Evolutionary conservation across 108 stramenopile genomes (phyloP).

Genomic region (Fragilariopsis cylindrus): DNA sequence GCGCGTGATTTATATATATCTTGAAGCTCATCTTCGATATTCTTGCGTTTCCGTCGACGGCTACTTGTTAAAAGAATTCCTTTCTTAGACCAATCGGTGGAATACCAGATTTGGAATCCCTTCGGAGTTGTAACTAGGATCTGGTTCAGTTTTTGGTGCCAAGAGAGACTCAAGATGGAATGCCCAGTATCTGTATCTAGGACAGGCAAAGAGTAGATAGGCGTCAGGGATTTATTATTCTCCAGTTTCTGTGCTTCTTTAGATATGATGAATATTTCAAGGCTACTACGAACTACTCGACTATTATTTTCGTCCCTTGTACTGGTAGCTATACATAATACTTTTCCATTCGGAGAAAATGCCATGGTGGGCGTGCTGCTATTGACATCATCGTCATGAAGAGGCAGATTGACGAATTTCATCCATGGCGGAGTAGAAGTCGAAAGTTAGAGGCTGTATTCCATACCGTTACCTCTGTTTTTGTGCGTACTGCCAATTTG

Average conservation of each 20-base stretch:
- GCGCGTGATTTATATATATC: slow-evolving; percentile 69
- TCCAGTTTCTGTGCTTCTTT: slow-evolving; percentile 13
- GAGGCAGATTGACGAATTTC: slow-evolving; percentile 41
- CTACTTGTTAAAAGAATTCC: slow-evolving; percentile 61
- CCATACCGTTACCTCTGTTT: slow-evolving; percentile 21
- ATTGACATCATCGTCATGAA: slow-evolving; percentile 39
- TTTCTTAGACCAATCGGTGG: slow-evolving; percentile 56
- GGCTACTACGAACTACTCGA: slow-evolving; percentile 21
- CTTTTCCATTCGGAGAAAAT: slow-evolving; percentile 69
- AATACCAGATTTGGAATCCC: slow-evolving; percentile 64
- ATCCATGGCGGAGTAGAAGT: slow-evolving; percentile 23
- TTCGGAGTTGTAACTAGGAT: slow-evolving; percentile 70
- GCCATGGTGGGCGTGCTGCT: slow-evolving; percentile 40
- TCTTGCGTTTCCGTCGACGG: slow-evolving; percentile 37
- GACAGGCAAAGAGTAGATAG: slow-evolving; percentile 12
- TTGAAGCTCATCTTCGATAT: slow-evolving; percentile 64
- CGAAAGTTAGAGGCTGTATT: slow-evolving; percentile 10
- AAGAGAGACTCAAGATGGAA: slow-evolving; percentile 57
- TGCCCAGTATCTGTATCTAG: slow-evolving; percentile 18
- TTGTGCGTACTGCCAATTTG: slow-evolving; percentile 32
- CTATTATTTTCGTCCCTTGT: slow-evolving; percentile 23
- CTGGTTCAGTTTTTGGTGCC: slow-evolving; percentile 86
- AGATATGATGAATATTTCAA: slow-evolving; percentile 25
- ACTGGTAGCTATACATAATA: slow-evolving; percentile 66
- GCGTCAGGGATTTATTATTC: slow-evolving; percentile 14